A percentile compares a stretch with the other conserved stretches of the same genome.
Conservation (phyloP, 768 basidiomycete species). For the Collybia sp. region DNA sequence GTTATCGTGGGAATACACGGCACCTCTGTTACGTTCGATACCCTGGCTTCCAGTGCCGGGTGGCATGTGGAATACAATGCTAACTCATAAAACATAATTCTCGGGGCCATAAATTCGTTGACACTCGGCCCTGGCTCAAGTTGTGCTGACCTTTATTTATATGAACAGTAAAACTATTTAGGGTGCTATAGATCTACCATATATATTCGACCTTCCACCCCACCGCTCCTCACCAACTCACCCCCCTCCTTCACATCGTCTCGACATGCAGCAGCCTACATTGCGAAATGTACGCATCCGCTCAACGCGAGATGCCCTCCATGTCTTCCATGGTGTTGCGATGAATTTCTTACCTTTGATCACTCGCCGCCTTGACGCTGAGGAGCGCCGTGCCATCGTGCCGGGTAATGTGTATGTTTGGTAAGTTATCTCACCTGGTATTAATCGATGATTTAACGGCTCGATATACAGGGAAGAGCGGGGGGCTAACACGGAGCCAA, state of each 20-base stretch:
- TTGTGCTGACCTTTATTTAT: too few relatives aligned
- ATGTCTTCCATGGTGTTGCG: slow-evolving; percentile 77
- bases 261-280: slow-evolving; percentile 69
- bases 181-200: slow-evolving; percentile 11
- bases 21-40: slow-evolving; percentile 34
- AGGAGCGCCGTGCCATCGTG: slow-evolving; percentile 68
- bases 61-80: slow-evolving; percentile 53
- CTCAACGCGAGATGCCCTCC: slow-evolving; percentile 74
- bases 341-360: slow-evolving; percentile 66
- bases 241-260: slow-evolving; percentile 12
- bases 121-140: slow-evolving; percentile 24
- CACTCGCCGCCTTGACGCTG: slow-evolving; percentile 76
- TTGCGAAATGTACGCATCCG: slow-evolving; percentile 73
- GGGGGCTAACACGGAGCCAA: slow-evolving; percentile 75
- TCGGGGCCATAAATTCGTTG: slow-evolving; percentile 33
- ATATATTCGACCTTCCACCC: slow-evolving; percentile 8
- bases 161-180: slow-evolving; percentile 13
- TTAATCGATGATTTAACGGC: background rate
- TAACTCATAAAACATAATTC: slow-evolving; percentile 52
- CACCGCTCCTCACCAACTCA: slow-evolving; percentile 12
- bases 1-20: slow-evolving; percentile 30
- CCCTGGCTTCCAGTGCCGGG: slow-evolving; percentile 27
- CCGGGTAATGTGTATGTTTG: slow-evolving; percentile 85
- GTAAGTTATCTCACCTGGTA: slow-evolving; percentile 17
- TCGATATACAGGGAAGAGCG: slow-evolving; percentile 60